Evolutionary conservation across 345 rosid species (phyloP), one percentile per base, ranked within the genome.

Genomic region (Odontarrhena argentea): DNA sequence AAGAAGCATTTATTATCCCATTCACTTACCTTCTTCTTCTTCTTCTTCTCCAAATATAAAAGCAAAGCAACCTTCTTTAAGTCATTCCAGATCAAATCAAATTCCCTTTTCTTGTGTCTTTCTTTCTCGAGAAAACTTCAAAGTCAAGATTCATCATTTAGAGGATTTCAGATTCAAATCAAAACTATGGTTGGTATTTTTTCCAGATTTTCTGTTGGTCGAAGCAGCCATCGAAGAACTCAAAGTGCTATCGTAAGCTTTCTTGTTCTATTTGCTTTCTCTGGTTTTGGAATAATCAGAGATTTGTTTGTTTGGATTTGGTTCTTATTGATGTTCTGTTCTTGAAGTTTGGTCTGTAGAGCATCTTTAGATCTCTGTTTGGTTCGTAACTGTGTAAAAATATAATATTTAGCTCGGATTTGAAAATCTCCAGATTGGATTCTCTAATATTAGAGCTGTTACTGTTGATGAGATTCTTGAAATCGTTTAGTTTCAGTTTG

Each of bases 101-200:
- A 49, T 10, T 25, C 58, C 18, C 46, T 25, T 25, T 57, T 24
- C n/a, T n/a, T 34, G 28, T 49, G 2, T 41, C 42, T 56, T 37
- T 40, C 50, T 52, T 65, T 26, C 69, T 66, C 13, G 30, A 26
- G 14, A 38, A 56, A 26, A 0, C 22, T 15, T 32, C 7, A 42
- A 49, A 58, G 44, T 73, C 55, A 58, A 59, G 18, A 64, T 49
- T 69, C 32, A 32, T 60, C 45, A 41, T 34, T 32, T 32, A 47
- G 0, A 60, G 44, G 38, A 8, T n/a, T 61, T 71, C 53, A 46
- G 64, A 64, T 55, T 65, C 47, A 49, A 49, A 49, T 72, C 30
- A 65, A 9, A 52, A 63, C 48, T 47, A 93, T 90, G 98, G 98
- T 93, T 78, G 94, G 98, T 74, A 65, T 93, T 60, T 93, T 90